A percentile compares a stretch with the other conserved stretches of the same genome.
Conservation (phyloP, 345 rosid genomes). For the Firmiana major region DNA sequence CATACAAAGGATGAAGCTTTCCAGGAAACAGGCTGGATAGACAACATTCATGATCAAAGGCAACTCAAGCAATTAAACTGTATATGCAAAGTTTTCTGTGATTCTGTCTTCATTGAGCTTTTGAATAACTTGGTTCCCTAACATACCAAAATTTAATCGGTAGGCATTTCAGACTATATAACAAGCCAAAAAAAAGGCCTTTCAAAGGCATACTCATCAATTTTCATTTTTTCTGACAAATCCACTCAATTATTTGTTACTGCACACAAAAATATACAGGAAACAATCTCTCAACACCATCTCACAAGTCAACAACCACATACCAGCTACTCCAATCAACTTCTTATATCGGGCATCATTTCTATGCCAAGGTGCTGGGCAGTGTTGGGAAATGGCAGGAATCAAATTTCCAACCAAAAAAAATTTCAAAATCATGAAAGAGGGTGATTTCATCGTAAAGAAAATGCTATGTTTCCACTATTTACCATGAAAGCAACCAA, state of each 20-base stretch:
- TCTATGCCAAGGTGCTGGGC: constrained; percentile 30
- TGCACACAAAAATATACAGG: constrained; percentile 72
- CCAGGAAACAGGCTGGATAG: neutral
- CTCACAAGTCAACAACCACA: constrained; percentile 28
- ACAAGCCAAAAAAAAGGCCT: neutral
- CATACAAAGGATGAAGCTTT: neutral
- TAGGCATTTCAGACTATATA: constrained; percentile 4
- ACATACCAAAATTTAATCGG: neutral
- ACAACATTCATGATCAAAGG: neutral
- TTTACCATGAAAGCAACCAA: constrained; percentile 68
- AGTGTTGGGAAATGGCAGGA: constrained; percentile 40
- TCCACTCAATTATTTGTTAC: constrained; percentile 63
- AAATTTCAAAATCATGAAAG: constrained; percentile 14
- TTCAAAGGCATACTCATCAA: constrained; percentile 25
- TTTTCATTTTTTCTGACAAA: constrained; percentile 27
- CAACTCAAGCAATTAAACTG: neutral
- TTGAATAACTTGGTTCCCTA: neutral
- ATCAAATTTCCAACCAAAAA: constrained; percentile 32
- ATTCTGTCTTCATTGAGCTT: neutral
- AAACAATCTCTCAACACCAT: constrained; percentile 34
- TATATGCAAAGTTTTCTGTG: neutral
- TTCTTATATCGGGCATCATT: constrained; percentile 31
- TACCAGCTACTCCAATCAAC: constrained; percentile 29
- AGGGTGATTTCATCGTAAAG: constrained; percentile 25
- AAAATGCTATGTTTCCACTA: constrained; percentile 24